Base-by-base conservation (phyloP, 495 filamentous ascomycete genomes). In the Aspergillus carlsbadensis region DNA sequence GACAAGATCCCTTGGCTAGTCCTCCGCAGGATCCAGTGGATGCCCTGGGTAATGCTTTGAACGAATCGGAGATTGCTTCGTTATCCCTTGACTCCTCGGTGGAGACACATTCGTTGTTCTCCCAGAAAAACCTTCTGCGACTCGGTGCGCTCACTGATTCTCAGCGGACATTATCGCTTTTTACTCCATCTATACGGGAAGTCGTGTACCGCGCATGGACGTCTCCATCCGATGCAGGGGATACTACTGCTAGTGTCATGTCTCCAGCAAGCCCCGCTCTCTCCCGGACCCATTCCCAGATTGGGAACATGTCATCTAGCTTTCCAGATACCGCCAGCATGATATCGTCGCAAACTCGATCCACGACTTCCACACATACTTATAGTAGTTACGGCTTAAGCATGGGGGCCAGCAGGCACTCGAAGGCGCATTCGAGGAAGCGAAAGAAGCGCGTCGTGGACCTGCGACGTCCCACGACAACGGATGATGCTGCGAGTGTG, bases 361-460 rank as follows among this genome's bases (percentile, higher is more conserved):
- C 70, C n/a, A 67, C 75, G 11, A 43, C 66, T n/a, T 62, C 65
- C 5, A 56, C 66, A 29, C 63, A 68, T 54, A 65, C 69, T 24
- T 65, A 78, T 60, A 66, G 70, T 63, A 65, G 70, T 73, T 65
- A 85, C 34, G 87, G 88, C 0, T 73, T 92, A 37, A 82, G 78
- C 18, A 74, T 90, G 35, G 87, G 85, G 1, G 76, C 84, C 13
- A 81, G 81, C 31, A 79, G 84, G 34, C 82, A 87, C 61, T 81
- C 84, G 7, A 87, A 89, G 67, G 72, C 80, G 22, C 71, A 82
- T n/a, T 81, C 82, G 24, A 81, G 90, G 29, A 92, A 87, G 67
- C 88, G 91, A 69, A 98, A 96, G 81, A 92, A 84, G 57, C 83
- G 94, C n/a, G 89, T 98, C 26, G 91, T 98, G 55, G 92, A 98